These are phyloP conservation scores for Batrachochytrium dendrobatidis DNA, from an alignment of 371 early-diverging fungal species.

Conservation along the genomic window DNA sequence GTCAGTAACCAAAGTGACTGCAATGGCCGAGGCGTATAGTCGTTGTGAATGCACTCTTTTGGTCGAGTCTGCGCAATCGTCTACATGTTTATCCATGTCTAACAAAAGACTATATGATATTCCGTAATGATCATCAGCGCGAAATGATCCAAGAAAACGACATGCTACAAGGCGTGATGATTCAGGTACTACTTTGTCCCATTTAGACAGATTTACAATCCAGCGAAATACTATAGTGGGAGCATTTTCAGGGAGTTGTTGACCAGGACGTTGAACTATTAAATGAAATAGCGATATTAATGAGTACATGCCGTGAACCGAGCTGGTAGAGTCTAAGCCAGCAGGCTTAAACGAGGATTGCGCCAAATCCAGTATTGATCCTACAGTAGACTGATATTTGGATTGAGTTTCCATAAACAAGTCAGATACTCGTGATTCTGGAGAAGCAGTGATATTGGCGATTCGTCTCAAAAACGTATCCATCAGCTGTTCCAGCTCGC, in stretches of 20 bases:
- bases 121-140: neutral
- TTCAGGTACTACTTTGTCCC: neutral
- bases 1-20: no score
- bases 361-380: neutral
- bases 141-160: neutral
- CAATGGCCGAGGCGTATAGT: no score
- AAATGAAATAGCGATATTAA: neutral
- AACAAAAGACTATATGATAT: neutral
- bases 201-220: neutral
- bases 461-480: neutral
- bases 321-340: neutral
- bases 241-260: neutral
- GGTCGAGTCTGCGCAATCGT: no score
- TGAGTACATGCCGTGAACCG: neutral
- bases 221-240: neutral
- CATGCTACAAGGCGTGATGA: neutral
- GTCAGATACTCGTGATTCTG: neutral
- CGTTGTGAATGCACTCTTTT: no score
- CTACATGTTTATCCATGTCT: no score
- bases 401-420: no score
- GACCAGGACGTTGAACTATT: no score
- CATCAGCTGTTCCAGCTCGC: neutral
- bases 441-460: neutral
- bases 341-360: neutral
- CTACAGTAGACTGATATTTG: no score